Evolutionary conservation across 768 basidiomycete genomes (phyloP), one percentile per base, ranked within the genome.

Genomic region (Vishniacozyma victoriae): DNA sequence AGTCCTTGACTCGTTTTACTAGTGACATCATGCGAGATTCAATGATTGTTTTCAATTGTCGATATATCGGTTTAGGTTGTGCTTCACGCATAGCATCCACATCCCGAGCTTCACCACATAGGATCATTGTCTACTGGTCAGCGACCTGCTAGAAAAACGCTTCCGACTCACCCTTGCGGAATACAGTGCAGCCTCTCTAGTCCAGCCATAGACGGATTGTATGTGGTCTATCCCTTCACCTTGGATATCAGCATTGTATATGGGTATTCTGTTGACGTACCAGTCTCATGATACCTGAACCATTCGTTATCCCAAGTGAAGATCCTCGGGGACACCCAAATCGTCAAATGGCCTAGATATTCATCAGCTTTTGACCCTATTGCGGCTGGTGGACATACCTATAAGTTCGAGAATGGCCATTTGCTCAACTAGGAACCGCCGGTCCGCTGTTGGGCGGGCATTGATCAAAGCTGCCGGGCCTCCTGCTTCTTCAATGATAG

Each of bases 351-450:
- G 4, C 50, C 50, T 51, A 24, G n/a, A 18, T 27, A 13, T 12
- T 38, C 20, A 39, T 5, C 25, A 27, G 13, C n/a, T 9, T 9
- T 33, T 33, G 9, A 33, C 29, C 29, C 9, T n/a, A 9, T 33
- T n/a, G 29, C n/a, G 29, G 29, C 29, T 33, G 9, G n/a, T 33
- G 29, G 29, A 41, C 60, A 33, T 35, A 62, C 60, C 53, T 11
- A 59, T 52, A 3, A 62, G 33, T 33, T 62, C 60, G 4, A 51
- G 37, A 39, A 44, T 50, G 0, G 52, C 50, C 51, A 57, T 50
- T 35, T 62, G 60, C 35, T 62, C 60, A 7, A 62, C 23, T 2
- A 62, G 39, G 26, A 62, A 62, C 9, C 55, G 40, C 7, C 57
- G 24, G 4, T 19, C 23, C 22, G 37, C 24, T 2, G 51, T 56